Base-by-base conservation (phyloP, 2,329 filamentous ascomycete genomes). In the Tolypocladium inflatum region DNA sequence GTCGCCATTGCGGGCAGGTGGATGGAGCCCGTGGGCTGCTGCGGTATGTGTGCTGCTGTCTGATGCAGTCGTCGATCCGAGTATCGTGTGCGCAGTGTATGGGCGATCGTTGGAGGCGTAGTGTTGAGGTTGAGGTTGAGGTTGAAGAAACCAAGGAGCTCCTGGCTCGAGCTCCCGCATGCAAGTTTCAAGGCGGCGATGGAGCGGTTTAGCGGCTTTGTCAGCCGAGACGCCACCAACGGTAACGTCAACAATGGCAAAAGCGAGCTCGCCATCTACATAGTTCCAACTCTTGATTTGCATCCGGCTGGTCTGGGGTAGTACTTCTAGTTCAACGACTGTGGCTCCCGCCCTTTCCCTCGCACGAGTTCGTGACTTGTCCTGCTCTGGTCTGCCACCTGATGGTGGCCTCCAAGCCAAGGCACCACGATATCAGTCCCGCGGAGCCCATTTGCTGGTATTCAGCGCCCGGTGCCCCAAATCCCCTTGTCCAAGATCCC, bases 1-100 rank as follows among this genome's bases (percentile, higher is more conserved):
- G 66, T 59, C 35, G 71, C 64, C 71, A 73, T 74, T 45, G 55
- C 66, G 57, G 30, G 52, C 33, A 19, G 30, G 13, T 15, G 19
- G 9, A 3, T 10, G 4, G 30, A 37, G 48, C 30, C 48, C 48
- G 33, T 21, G 6, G 48, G 48, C 48, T 19, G 30, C 30, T 35
- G 30, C 19, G 17, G 10, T 19, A 21, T 4, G 19, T 7, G 19
- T 13, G 7, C 4, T 10, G 10, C 26, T 9, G 13, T 52, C 4
- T 37, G 48, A n/a, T 37, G 30, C 30, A 9, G n/a, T 8, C 48
- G 30, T 37, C 5, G 10, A 15, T 21, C 13, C 5, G 30, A 21
- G 10, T 21, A 9, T 52, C 48, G 19, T 35, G 19, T 37, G 10
- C 10, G 30, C 5, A 19, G 19, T 21, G 30, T n/a, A 15, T 37